phyloP scores from a whole-genome alignment of 345 rosid genomes.

The Lepidium africanum region DNA sequence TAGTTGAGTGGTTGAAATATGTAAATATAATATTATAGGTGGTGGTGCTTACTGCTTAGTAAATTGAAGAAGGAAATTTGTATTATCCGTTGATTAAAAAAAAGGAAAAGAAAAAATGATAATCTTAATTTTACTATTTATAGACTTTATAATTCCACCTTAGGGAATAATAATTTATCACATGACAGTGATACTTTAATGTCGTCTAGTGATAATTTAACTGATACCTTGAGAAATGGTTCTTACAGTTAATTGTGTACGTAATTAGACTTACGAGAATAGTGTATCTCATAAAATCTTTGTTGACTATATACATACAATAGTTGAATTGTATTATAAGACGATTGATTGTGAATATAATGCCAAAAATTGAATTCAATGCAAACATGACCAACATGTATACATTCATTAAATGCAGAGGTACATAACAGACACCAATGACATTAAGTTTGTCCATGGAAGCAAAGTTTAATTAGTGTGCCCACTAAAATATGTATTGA shows the following conservation, averaged over 20 bases:
- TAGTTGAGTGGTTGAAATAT: not conserved
- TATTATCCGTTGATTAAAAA: not conserved
- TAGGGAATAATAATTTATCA: not conserved
- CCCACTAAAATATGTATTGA: too few species aligned
- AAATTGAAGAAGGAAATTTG: not conserved
- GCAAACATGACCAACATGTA: too few species aligned
- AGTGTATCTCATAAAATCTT: too few species aligned
- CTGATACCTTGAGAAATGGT: too few species aligned
- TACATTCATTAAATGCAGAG: too few species aligned
- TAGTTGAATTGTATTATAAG: not conserved
- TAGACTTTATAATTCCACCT: not conserved
- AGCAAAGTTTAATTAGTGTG: too few species aligned
- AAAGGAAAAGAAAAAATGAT: not conserved
- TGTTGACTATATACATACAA: not conserved
- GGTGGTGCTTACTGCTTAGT: too few species aligned
- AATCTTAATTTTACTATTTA: slow-evolving; percentile 7
- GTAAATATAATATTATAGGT: slow-evolving; percentile 3
- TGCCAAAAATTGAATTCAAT: too few species aligned
- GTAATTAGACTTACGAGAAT: too few species aligned
- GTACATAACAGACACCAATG: too few species aligned
- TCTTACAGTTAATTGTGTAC: not conserved
- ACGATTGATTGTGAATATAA: too few species aligned
- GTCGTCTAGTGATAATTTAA: not conserved
- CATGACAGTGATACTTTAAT: not conserved
- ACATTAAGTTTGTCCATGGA: too few species aligned